These are phyloP conservation scores for Nicotiana paniculata DNA, from an alignment of 257 asterid genomes.

Conservation along the genomic window DNA sequence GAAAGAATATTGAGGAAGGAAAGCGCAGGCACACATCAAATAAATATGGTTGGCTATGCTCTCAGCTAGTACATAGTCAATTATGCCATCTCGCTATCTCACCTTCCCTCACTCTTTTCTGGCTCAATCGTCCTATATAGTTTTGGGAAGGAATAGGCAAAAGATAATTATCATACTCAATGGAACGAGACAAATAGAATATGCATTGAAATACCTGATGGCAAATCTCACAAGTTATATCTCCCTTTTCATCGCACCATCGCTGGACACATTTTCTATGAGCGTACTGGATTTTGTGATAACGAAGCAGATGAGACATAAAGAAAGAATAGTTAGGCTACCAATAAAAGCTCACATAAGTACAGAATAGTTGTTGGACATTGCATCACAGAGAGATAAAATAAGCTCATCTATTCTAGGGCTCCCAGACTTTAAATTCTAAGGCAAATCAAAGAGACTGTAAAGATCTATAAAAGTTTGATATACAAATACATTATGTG, in stretches of 20 bases:
- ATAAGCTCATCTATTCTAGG: background rate
- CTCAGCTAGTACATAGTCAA: background rate
- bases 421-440: background rate
- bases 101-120: background rate
- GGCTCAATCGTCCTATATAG: background rate
- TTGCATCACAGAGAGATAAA: background rate
- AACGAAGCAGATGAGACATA: background rate
- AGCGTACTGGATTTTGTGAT: constrained; percentile 27
- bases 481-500: background rate
- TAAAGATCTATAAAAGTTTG: background rate
- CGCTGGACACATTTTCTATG: constrained; percentile 46
- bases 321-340: background rate
- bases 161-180: background rate
- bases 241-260: constrained; percentile 55
- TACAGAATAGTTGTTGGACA: background rate
- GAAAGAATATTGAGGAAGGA: constrained; percentile 3
- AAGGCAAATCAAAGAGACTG: background rate
- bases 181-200: background rate
- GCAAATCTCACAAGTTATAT: constrained; percentile 46
- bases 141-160: background rate
- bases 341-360: background rate
- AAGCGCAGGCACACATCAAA: background rate
- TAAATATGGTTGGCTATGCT: background rate
- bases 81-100: background rate
- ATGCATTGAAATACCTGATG: constrained; percentile 27